Conservation (phyloP, 805 yeast species). For the Brettanomyces anomalus region DNA sequence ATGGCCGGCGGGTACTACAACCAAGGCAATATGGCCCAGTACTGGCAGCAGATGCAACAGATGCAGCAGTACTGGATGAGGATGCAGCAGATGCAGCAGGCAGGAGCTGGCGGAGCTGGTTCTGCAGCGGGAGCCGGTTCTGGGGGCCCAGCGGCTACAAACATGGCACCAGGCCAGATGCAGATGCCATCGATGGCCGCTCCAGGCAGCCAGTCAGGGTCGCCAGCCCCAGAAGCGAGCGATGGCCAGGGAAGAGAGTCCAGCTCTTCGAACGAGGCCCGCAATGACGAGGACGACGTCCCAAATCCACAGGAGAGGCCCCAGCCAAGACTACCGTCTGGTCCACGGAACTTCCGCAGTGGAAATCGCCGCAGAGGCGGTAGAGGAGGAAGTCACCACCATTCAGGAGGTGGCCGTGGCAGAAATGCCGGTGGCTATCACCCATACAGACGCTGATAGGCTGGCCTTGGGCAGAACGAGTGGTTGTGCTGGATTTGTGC, state of each 20-base stretch:
- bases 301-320: conserved; percentile 28
- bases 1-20: conserved; percentile 24
- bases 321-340: conserved; percentile 21
- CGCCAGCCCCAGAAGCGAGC: no score
- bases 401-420: conserved; percentile 18
- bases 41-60: conserved; percentile 56
- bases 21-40: conserved; percentile 31
- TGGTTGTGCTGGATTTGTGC: no score
- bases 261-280: conserved; percentile 3
- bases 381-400: conserved; percentile 9
- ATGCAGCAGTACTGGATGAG: conserved; percentile 32
- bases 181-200: no score
- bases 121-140: not conserved
- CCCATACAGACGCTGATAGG: conserved; percentile 19
- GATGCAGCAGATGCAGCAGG: conserved; percentile 25
- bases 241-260: no score
- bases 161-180: not conserved
- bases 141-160: not conserved
- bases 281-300: conserved; percentile 24
- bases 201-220: not conserved
- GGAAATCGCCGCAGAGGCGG: conserved; percentile 13
- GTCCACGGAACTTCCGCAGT: conserved; percentile 23
- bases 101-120: conserved; percentile 3
- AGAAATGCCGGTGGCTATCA: conserved; percentile 21
- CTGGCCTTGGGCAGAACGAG: no score